Conservation (phyloP, 129 eudicot species). For the Lactuca saligna region DNA sequence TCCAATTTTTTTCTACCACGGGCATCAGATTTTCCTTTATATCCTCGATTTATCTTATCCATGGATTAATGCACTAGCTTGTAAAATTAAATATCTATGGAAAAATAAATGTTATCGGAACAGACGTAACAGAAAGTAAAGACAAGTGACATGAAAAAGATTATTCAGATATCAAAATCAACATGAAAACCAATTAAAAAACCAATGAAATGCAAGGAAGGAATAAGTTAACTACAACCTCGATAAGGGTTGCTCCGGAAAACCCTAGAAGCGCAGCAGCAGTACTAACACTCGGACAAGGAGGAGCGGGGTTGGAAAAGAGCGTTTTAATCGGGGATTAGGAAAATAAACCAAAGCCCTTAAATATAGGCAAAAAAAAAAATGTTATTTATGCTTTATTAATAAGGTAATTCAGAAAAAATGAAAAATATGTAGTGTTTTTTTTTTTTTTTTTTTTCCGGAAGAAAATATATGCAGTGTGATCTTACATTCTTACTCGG, state of each 20-base stretch:
- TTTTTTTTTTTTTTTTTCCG: too few species aligned
- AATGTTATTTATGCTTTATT: not conserved
- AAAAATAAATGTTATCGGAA: too few species aligned
- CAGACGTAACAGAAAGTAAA: not conserved
- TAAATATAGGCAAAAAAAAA: not conserved
- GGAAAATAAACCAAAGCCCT: not conserved
- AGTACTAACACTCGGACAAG: not conserved
- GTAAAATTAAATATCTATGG: not conserved
- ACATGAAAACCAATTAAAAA: too few species aligned
- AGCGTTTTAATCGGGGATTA: not conserved
- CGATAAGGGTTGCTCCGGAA: not conserved
- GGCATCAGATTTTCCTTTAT: not conserved
- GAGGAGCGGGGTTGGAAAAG: not conserved
- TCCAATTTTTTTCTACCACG: not conserved
- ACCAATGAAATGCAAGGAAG: not conserved
- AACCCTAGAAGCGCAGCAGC: constrained; percentile 15
- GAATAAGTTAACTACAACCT: not conserved
- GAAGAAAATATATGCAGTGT: too few species aligned
- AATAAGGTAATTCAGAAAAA: too few species aligned
- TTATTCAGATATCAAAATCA: not conserved
- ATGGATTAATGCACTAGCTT: not conserved
- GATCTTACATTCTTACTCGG: too few species aligned
- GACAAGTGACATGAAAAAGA: not conserved
- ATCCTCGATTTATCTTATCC: not conserved
- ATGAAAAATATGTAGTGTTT: too few species aligned